These are phyloP conservation scores for Pythium aristosporum DNA, from an alignment of 352 stramenopile genomes.

Conservation along the genomic window DNA sequence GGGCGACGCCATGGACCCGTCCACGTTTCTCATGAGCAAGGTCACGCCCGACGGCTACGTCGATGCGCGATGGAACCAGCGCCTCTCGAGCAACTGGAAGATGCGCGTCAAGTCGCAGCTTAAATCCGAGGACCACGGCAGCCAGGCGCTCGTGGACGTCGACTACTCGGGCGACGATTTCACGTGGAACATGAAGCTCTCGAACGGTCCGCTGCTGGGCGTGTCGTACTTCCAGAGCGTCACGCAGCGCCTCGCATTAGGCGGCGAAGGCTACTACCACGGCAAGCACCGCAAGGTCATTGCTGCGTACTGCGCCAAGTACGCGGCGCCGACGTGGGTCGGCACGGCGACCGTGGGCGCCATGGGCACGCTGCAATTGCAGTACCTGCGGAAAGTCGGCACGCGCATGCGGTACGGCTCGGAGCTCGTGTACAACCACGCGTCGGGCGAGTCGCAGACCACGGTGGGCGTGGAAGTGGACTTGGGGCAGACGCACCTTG, in stretches of 20 bases:
- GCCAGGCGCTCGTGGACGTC: conserved; percentile 79
- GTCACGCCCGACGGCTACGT: conserved; percentile 83
- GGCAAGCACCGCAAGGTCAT: conserved; percentile 87
- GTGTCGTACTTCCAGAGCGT: conserved; percentile 88
- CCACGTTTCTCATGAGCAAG: conserved; percentile 85
- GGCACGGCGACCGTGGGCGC: conserved; percentile 72
- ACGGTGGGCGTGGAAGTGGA: conserved; percentile 84
- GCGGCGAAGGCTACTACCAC: conserved; percentile 88
- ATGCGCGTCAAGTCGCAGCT: conserved; percentile 86
- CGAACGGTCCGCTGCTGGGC: conserved; percentile 82
- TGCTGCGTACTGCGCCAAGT: conserved; percentile 82
- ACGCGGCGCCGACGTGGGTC: conserved; percentile 64
- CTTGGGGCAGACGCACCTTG: conserved; percentile 80
- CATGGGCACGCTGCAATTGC: conserved; percentile 82
- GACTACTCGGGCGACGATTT: conserved; percentile 85
- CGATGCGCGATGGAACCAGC: conserved; percentile 84
- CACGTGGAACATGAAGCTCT: conserved; percentile 89
- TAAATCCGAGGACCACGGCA: conserved; percentile 76
- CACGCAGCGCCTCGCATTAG: conserved; percentile 73
- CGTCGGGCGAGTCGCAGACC: conserved; percentile 76
- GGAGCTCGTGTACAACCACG: conserved; percentile 87
- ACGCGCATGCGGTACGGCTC: conserved; percentile 80
- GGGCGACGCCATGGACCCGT: conserved; percentile 76
- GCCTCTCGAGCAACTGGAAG: conserved; percentile 70
- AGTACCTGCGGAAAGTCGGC: conserved; percentile 86